Evolutionary conservation across 805 yeast genomes (phyloP), one percentile per base, ranked within the genome.

Genomic region (Komagataella populi): DNA sequence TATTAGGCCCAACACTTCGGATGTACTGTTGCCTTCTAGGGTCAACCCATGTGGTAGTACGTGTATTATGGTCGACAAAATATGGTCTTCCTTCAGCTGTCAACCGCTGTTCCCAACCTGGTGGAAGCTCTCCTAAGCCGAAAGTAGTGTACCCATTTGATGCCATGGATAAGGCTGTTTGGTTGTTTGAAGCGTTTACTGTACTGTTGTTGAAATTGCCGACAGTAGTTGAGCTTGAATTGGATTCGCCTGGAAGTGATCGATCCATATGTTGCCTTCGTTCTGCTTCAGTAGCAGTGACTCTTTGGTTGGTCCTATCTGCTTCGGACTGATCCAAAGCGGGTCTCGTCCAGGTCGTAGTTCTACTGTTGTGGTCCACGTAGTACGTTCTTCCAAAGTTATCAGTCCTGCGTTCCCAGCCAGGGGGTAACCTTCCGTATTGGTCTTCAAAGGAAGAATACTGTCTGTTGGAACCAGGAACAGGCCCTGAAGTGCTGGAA

Each of bases 41-140:
- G 68, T 93, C 99, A 48, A 93, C 99, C 99, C 99, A 93, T 10
- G 99, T 93, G 3, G 99, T 93, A 1, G 99, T 93, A 67, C 99
- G 80, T n/a, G 99, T 93, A 68, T 93, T 93, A 71, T 93, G 99
- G 68, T 93, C 99, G 49, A 93, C 99, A 66, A 90, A 93, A 70
- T 93, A 93, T 6, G 98, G 95, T 65, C 99, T 81, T 45, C 99
- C 99, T 69, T 93, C 99, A 23, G 96, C 96, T 6, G 99, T 93
- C 61, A 86, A 85, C 57, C 99, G 76, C 71, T 91, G 98, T 70
- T 93, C 99, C 99, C 99, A 93, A 45, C 99, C 99, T 8, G 96
- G 80, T 6, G 99, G 99, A 56, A 93, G 74, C 70, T 93, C 99
- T 24, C 99, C 99, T 47, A 95, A 70, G 0, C 98, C 98, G 23